These are phyloP conservation scores for Trametes cingulata DNA, from an alignment of 768 basidiomycete genomes.

Conservation along the genomic window DNA sequence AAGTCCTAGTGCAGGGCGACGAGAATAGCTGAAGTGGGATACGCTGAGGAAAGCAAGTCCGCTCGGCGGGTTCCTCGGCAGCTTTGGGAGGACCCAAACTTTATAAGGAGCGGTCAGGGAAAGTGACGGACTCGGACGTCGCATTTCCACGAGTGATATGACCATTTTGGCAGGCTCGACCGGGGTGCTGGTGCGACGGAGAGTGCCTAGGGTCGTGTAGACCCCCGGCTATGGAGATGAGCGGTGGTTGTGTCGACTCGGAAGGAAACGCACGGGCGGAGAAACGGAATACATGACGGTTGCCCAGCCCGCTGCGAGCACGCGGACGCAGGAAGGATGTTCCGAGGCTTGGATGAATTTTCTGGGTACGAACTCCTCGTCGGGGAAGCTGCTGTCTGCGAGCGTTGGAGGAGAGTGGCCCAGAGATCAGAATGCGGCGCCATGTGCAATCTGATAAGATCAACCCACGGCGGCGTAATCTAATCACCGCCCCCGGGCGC, in stretches of 20 bases:
- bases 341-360: neutral
- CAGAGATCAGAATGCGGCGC: constrained; percentile 9
- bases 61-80: constrained; percentile 6
- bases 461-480: neutral
- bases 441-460: constrained; percentile 24
- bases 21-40: constrained; percentile 13
- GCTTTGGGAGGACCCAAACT: neutral
- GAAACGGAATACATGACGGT: constrained; percentile 5
- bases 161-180: neutral
- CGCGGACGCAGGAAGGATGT: constrained; percentile 3
- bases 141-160: constrained; percentile 9
- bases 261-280: constrained; percentile 7
- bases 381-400: neutral
- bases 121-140: neutral
- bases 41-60: constrained; percentile 6
- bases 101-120: constrained; percentile 14
- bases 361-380: neutral
- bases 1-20: neutral
- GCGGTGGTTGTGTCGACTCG: neutral
- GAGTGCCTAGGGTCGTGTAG: constrained; percentile 8
- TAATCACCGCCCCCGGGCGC: constrained; percentile 5
- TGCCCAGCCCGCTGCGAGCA: neutral
- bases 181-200: neutral
- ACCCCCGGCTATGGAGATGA: constrained; percentile 1
- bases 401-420: neutral